Conservation (phyloP, 352 stramenopile genomes). For the Globisporangium apiculatum region DNA sequence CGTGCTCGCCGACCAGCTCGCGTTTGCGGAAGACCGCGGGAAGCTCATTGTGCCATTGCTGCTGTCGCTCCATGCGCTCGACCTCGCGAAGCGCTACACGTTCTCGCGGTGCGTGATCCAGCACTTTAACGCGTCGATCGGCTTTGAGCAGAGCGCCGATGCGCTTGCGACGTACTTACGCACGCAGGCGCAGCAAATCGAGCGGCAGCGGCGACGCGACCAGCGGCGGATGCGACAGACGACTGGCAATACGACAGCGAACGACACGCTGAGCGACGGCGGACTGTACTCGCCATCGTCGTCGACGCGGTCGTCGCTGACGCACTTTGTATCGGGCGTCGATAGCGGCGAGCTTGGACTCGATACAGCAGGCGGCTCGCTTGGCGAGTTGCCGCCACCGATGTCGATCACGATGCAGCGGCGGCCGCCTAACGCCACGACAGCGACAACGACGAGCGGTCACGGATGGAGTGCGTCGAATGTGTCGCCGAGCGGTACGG, state of each 20-base stretch:
- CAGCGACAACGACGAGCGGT: slow-evolving; percentile 8
- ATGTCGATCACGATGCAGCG: slow-evolving; percentile 2
- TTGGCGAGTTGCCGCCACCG: slow-evolving; percentile 4
- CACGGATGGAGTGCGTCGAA: slow-evolving; percentile 32
- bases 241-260: slow-evolving; percentile 7
- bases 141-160: slow-evolving; percentile 67
- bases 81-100: slow-evolving; percentile 73
- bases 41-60: slow-evolving; percentile 70
- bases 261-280: slow-evolving; percentile 8
- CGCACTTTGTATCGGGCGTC: neutral
- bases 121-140: slow-evolving; percentile 75
- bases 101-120: slow-evolving; percentile 70
- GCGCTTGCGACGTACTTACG: slow-evolving; percentile 40
- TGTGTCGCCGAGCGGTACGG: slow-evolving; percentile 1
- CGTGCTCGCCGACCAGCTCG: slow-evolving; percentile 63
- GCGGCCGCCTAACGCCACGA: neutral
- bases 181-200: slow-evolving; percentile 14
- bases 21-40: slow-evolving; percentile 72
- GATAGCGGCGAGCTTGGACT: neutral
- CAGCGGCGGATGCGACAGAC: slow-evolving; percentile 1
- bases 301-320: slow-evolving; percentile 6
- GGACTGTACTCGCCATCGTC: slow-evolving; percentile 11
- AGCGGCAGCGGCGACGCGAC: slow-evolving; percentile 19
- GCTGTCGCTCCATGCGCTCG: slow-evolving; percentile 64
- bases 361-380: neutral